phyloP scores from a whole-genome alignment of 2,329 filamentous ascomycete species.

The Botryotinia narcissicola region DNA sequence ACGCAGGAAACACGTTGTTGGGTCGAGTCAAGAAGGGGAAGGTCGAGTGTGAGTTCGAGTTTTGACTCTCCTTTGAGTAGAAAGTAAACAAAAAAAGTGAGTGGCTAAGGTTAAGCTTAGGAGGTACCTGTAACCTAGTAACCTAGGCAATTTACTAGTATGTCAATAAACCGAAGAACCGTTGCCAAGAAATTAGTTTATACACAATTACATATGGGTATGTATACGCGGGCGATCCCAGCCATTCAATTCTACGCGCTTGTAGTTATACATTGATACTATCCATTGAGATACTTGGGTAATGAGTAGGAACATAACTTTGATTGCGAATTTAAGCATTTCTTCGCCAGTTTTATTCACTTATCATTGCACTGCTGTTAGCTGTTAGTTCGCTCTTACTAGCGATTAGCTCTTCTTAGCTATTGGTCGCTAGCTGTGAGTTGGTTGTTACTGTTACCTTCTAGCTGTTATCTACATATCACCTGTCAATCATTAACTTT shows the following conservation, averaged over 20 bases:
- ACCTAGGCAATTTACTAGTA: neutral
- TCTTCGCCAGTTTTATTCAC: neutral
- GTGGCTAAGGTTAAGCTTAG: neutral
- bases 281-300: too few species aligned
- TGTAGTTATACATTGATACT: neutral
- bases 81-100: slow-evolving; percentile 11
- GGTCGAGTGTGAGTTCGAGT: neutral
- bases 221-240: neutral
- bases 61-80: slow-evolving; percentile 1
- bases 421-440: too few species aligned
- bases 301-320: too few species aligned
- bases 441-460: neutral
- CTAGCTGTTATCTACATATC: neutral
- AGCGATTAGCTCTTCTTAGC: neutral
- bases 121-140: neutral
- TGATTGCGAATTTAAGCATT: neutral
- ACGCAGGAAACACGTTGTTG: slow-evolving; percentile 11
- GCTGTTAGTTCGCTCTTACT: neutral
- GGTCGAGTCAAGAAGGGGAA: neutral
- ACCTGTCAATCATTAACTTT: neutral
- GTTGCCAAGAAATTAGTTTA: slow-evolving; percentile 12
- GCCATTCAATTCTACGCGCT: slow-evolving; percentile 1
- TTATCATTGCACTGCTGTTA: neutral
- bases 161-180: slow-evolving; percentile 5
- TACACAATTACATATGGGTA: neutral